Conservation (phyloP, 192 early-diverging fungal species). For the Coemansia sp. region DNA sequence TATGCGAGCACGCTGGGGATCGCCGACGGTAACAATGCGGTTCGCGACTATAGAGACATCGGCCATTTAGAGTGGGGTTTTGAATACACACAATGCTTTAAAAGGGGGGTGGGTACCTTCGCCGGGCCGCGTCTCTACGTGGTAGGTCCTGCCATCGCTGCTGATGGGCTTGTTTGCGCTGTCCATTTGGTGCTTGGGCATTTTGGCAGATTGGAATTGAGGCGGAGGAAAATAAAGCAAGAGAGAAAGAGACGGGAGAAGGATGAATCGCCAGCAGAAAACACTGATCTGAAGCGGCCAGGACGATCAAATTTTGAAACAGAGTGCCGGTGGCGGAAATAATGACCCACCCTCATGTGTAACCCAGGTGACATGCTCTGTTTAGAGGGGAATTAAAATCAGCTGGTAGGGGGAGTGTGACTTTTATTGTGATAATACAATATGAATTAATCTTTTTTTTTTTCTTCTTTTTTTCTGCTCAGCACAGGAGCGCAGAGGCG, state of each 20-base stretch:
- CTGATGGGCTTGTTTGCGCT: slow-evolving; percentile 83
- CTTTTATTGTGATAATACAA: no score
- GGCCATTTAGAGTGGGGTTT: background rate
- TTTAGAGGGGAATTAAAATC: no score
- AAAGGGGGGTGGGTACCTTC: slow-evolving; percentile 54
- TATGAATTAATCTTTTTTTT: background rate
- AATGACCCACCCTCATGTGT: no score
- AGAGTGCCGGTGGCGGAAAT: no score
- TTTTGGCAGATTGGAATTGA: background rate
- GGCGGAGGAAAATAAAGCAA: background rate
- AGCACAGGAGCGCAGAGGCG: slow-evolving; percentile 30
- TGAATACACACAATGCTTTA: no score
- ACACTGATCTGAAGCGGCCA: no score
- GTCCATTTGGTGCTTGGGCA: slow-evolving; percentile 34
- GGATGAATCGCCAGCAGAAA: background rate
- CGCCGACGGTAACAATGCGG: slow-evolving; percentile 84
- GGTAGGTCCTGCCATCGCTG: slow-evolving; percentile 73
- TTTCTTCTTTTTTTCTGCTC: background rate
- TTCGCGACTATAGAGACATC: slow-evolving; percentile 57
- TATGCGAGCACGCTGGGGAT: slow-evolving; percentile 64
- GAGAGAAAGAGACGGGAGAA: background rate
- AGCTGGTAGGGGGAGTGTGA: no score
- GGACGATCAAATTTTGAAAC: background rate
- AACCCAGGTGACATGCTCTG: no score
- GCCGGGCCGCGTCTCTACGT: slow-evolving; percentile 70